These are phyloP conservation scores for Kappamyces sp. DNA, from an alignment of 192 early-diverging fungal genomes.

Conservation along the genomic window DNA sequence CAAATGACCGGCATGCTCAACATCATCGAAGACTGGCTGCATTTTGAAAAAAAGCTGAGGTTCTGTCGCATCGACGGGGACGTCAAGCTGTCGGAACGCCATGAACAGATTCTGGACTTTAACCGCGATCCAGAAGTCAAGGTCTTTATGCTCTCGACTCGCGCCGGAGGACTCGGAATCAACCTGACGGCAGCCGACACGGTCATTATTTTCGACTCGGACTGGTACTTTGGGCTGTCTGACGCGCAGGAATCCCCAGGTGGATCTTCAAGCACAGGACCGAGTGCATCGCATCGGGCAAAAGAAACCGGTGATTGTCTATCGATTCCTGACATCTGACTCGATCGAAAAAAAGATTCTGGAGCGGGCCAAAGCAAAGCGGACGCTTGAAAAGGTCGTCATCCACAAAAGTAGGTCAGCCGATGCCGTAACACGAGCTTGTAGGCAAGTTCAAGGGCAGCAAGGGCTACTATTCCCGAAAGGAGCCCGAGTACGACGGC, in stretches of 20 bases:
- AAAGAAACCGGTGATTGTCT: constrained; percentile 83
- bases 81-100: constrained; percentile 31
- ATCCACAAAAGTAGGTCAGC: constrained; percentile 70
- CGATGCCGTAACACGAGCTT: neutral
- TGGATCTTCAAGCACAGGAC: constrained; percentile 94
- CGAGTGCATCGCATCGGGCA: constrained; percentile 97
- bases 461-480: constrained; percentile 28
- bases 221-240: constrained; percentile 57
- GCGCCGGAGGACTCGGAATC: constrained; percentile 94
- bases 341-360: constrained; percentile 82
- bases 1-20: constrained; percentile 89
- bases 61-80: constrained; percentile 45
- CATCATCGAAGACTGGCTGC: constrained; percentile 60
- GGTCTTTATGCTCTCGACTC: constrained; percentile 86
- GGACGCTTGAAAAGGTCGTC: constrained; percentile 89
- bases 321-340: constrained; percentile 76
- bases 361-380: constrained; percentile 72
- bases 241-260: constrained; percentile 83
- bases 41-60: constrained; percentile 26
- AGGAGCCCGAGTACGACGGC: constrained; percentile 25
- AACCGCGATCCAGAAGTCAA: constrained; percentile 31
- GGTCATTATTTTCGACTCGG: constrained; percentile 82
- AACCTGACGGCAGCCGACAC: constrained; percentile 94
- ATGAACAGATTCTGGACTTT: constrained; percentile 38
- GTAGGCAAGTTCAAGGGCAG: constrained; percentile 40